Evolutionary conservation across 2,329 filamentous ascomycete species (phyloP).

Genomic region (Curvularia hawaiiensis): DNA sequence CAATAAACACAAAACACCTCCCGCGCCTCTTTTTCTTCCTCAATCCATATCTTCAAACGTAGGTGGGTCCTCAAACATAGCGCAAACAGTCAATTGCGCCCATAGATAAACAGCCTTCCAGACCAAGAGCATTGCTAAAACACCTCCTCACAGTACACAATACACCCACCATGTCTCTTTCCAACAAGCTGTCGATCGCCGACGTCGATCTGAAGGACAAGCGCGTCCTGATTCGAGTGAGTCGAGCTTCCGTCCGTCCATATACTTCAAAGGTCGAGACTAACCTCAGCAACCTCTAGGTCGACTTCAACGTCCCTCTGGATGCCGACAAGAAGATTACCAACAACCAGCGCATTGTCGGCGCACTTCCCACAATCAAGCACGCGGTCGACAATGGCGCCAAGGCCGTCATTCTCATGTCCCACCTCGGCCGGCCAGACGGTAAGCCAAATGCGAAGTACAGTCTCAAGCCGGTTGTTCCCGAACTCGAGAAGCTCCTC

Average conservation of each 20-base stretch:
- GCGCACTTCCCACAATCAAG: conserved; percentile 94
- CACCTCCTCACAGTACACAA: conserved; percentile 9
- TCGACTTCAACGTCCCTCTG: conserved; percentile 99
- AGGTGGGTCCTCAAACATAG: conserved; percentile 19
- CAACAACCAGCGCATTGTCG: conserved; percentile 98
- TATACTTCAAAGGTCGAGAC: conserved; percentile 3
- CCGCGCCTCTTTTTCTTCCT: conserved; percentile 16
- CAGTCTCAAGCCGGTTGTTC: conserved; percentile 88
- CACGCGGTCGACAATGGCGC: conserved; percentile 88
- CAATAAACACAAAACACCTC: conserved; percentile 26
- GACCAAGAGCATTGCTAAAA: conserved; percentile 4
- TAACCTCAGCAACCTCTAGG: conserved; percentile 58
- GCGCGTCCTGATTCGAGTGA: conserved; percentile 94
- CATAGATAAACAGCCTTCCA: neutral
- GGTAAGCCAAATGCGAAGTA: conserved; percentile 91
- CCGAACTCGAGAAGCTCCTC: conserved; percentile 90
- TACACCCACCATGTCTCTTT: conserved; percentile 80
- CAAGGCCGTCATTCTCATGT: conserved; percentile 96
- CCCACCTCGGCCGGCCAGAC: conserved; percentile 94
- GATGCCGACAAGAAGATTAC: conserved; percentile 92
- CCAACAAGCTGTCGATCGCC: conserved; percentile 95
- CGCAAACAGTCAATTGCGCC: conserved; percentile 8
- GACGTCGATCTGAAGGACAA: conserved; percentile 98
- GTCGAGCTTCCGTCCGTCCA: conserved; percentile 46
- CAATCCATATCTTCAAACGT: conserved; percentile 22